Base-by-base conservation (phyloP, 495 filamentous ascomycete genomes). In the Penicillium simplicissimum region DNA sequence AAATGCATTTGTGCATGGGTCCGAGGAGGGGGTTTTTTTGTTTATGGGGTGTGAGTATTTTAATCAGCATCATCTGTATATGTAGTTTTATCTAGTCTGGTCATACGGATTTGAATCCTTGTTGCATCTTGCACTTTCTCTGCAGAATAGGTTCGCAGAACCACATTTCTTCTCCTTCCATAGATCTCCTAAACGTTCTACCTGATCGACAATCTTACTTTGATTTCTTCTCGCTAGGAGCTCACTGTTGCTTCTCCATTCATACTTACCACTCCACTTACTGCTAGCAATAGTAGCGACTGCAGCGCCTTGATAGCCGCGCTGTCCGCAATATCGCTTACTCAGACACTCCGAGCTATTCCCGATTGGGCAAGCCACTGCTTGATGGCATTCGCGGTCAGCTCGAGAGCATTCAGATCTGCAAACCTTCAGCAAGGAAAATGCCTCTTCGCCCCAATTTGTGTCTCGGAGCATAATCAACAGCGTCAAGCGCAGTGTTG, bases 351-450 rank as follows among this genome's bases (percentile, higher is more conserved):
- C 15, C 37, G 11, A 23, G 4, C 52, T 52, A 60, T 58, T 36
- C 55, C 62, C 51, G 40, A 69, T 67, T 42, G 47, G 57, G 62
- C 52, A 58, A 36, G 31, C 48, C 57, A 62, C 51, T 65, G 45
- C 66, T 48, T 66, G 61, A 61, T 51, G 52, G 59, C 66, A 68
- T 62, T 35, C 51, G 33, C 61, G 60, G 11, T 10, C 4, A 28
- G 40, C 47, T 33, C 28, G 52, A 58, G 48, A 48, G 2, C 17
- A 28, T 7, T 51, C 45, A 53, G 38, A 1, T 31, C 28, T 31
- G 28, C 19, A 37, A 14, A 11, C 54, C 35, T 28, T 38, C 19
- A 47, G 21, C 48, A 43, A 25, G n/a, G 52, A 33, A 31, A 11
- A 58, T 58, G 55, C 33, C 42, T 38, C 31, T 36, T 52, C 36